Evolutionary conservation across 1,284 basidiomycete genomes (phyloP), one percentile per base, ranked within the genome.

Genomic region (Mycocalia duriaeana): DNA sequence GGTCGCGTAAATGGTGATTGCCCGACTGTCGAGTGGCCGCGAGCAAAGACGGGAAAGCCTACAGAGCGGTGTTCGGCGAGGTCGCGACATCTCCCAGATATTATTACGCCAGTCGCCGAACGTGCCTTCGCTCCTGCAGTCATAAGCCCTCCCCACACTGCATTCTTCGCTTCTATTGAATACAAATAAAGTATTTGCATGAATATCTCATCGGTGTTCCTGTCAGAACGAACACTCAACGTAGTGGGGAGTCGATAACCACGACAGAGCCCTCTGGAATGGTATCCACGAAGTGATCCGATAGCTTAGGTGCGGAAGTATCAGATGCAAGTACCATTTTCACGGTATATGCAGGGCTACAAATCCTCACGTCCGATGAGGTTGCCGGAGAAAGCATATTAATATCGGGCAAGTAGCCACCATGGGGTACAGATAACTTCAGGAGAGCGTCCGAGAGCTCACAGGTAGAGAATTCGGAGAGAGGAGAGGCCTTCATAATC

Each of bases 141-240:
- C 89, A 95, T 92, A 25, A 95, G 76, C 3, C 92, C 93, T 6
- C 93, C 93, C 89, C 93, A 94, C 0, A 91, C 86, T 1, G 91
- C 91, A 53, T 87, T 92, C 62, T 87, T 89, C 39, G 75, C 70
- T 53, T 82, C 89, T 91, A 63, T 44, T 45, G 44, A 16, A 3
- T 35, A 24, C 3, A 9, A n/a, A 7, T 20, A 34, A 9, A 26
- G 28, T 39, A 11, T 24, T 4, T 13, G 44, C 38, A 42, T 50
- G 39, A 36, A 43, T 42, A 38, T 9, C 11, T 38, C 16, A n/a
- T n/a, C n/a, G n/a, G n/a, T n/a, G n/a, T n/a, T n/a, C n/a, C n/a
- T n/a, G n/a, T n/a, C n/a, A n/a, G n/a, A n/a, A n/a, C n/a, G n/a
- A n/a, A n/a, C n/a, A 34, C 28, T 34, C 28, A n/a, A 34, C 28